Conservation (phyloP, 106 monocot genomes). For the Agapanthus africanus region DNA sequence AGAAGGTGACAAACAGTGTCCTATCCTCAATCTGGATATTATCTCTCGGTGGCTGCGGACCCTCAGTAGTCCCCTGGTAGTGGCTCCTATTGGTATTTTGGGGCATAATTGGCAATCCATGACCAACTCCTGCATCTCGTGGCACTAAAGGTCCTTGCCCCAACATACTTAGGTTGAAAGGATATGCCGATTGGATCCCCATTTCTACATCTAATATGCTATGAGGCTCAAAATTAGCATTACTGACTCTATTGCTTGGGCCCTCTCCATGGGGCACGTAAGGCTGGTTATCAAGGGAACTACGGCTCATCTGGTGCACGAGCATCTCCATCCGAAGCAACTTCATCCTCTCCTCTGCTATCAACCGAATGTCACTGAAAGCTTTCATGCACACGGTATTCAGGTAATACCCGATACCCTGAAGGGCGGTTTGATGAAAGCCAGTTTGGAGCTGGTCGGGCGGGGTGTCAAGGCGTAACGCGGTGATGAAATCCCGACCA, state of each 20-base stretch:
- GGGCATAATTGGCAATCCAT: not conserved
- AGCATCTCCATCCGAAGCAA: not conserved
- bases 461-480: slow-evolving; percentile 9
- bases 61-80: not conserved
- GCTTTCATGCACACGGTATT: slow-evolving; percentile 16
- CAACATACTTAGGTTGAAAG: slow-evolving; percentile 3
- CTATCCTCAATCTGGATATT: slow-evolving; percentile 49
- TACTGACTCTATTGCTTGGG: not conserved
- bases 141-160: too few species aligned
- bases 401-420: slow-evolving; percentile 31
- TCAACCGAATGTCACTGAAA: slow-evolving; percentile 9
- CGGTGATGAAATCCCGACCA: slow-evolving; percentile 20
- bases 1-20: slow-evolving; percentile 79
- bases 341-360: not conserved
- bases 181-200: slow-evolving; percentile 7
- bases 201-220: slow-evolving; percentile 2
- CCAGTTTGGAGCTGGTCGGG: not conserved
- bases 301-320: slow-evolving; percentile 3
- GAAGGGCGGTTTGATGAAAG: slow-evolving; percentile 1
- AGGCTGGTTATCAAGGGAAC: not conserved
- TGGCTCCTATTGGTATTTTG: not conserved
- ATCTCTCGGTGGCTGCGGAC: not conserved
- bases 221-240: not conserved
- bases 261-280: slow-evolving; percentile 19
- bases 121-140: not conserved